Evolutionary conservation across 73 alveolate genomes (phyloP).

Genomic region (Urostyla sp.): DNA sequence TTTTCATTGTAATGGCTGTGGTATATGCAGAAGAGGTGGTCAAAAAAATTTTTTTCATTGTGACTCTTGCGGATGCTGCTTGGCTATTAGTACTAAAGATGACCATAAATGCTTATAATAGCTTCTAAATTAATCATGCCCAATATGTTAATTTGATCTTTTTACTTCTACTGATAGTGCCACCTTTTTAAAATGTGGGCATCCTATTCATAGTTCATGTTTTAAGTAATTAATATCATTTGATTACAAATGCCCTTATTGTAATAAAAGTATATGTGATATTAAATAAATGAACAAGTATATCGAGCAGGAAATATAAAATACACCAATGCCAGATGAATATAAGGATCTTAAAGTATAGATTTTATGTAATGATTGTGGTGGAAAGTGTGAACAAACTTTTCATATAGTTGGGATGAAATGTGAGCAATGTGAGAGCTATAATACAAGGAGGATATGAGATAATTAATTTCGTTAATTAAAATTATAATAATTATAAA

Average conservation of each 20-base stretch:
- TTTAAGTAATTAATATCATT: conserved; percentile 10
- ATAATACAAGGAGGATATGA: conserved; percentile 68
- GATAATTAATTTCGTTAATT: too few species aligned
- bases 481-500: too few species aligned
- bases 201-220: conserved; percentile 78
- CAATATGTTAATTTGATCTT: conserved; percentile 77
- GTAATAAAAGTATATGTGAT: conserved; percentile 56
- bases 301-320: conserved; percentile 18
- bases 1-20: conserved; percentile 85
- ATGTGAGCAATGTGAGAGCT: conserved; percentile 63
- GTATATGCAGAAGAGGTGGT: conserved; percentile 86
- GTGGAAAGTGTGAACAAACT: conserved; percentile 55
- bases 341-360: conserved; percentile 45
- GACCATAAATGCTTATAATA: conserved; percentile 68
- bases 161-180: conserved; percentile 64
- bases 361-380: conserved; percentile 82
- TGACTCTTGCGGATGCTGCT: conserved; percentile 79
- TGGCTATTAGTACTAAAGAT: conserved; percentile 34
- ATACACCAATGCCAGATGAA: conserved; percentile 80
- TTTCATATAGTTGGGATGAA: conserved; percentile 74
- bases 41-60: conserved; percentile 79
- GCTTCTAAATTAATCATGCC: conserved; percentile 68
- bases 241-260: conserved; percentile 57
- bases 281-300: conserved; percentile 10
- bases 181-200: conserved; percentile 74